Evolutionary conservation across 495 filamentous ascomycete species (phyloP).

Genomic region (Xylaria scruposa): DNA sequence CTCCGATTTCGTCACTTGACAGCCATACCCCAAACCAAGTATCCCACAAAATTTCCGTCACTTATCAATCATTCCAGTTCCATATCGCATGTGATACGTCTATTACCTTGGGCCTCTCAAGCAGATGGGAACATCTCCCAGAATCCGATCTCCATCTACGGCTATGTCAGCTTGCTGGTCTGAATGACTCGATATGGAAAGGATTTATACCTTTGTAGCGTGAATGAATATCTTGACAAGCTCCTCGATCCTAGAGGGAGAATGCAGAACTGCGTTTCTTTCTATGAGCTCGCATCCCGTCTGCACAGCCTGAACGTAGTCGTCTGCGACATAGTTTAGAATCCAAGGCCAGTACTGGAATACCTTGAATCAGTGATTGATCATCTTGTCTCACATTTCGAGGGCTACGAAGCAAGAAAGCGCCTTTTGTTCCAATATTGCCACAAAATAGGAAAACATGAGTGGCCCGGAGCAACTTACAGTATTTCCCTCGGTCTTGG

Average conservation of each 20-base stretch:
- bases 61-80: background rate
- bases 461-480: background rate
- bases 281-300: slow-evolving; percentile 74
- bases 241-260: slow-evolving; percentile 77
- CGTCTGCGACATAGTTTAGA: slow-evolving; percentile 79
- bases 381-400: background rate
- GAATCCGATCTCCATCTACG: slow-evolving; percentile 82
- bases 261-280: slow-evolving; percentile 70
- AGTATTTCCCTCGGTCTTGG: slow-evolving; percentile 68
- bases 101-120: slow-evolving; percentile 4
- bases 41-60: background rate
- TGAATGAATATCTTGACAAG: slow-evolving; percentile 83
- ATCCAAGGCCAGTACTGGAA: slow-evolving; percentile 85
- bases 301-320: slow-evolving; percentile 73
- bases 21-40: background rate
- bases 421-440: background rate
- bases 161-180: slow-evolving; percentile 35
- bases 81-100: background rate
- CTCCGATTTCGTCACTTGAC: background rate
- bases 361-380: background rate
- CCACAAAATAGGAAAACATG: background rate
- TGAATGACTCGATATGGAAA: background rate
- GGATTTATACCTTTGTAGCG: slow-evolving; percentile 70
- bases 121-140: slow-evolving; percentile 74
- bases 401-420: background rate